Evolutionary conservation across 2,329 filamentous ascomycete species (phyloP), one percentile per base, ranked within the genome.

Genomic region (Penicillium psychrosexuale): DNA sequence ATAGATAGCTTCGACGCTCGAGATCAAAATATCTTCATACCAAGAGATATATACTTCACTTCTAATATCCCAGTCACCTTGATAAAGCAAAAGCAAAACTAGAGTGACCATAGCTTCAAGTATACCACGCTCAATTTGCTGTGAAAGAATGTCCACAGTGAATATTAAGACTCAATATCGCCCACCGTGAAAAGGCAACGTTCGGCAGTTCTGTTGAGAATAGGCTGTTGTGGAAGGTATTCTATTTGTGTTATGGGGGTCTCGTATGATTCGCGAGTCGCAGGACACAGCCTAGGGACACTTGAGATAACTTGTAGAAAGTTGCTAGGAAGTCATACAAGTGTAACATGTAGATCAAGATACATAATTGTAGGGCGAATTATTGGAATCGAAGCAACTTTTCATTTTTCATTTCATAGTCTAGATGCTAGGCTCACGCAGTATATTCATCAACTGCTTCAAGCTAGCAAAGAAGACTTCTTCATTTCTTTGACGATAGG

Each of bases 401-500:
- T 45, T 40, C 7, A 7, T 53, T 50, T 49, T 43, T 28, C 12
- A 36, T 48, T 40, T 49, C 51, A 24, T 49, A n/a, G 22, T 51
- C 15, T 44, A 45, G 27, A 51, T 51, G 27, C 33, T 17, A 39
- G 22, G 15, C 13, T 15, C 8, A 12, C 1, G 17, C 8, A 47
- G 24, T 39, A 24, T 28, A 7, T 36, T 15, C 8, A 46, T n/a
- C 24, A n/a, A 17, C 46, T 56, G 1, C 19, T 34, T 63, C 53
- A 74, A 37, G 65, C 68, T 43, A 77, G 58, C 52, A 77, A 61
- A 36, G 69, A 70, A 31, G 76, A 70, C 58, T 68, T 70, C 46
- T 66, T 73, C 62, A 78, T 75, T 37, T 68, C 64, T 64, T 81
- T 84, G 15, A 86, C 73, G 34, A 79, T 68, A 11, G 84, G 84